Evolutionary conservation across 2,329 filamentous ascomycete species (phyloP).

Genomic region (Ophiostoma perfectum): DNA sequence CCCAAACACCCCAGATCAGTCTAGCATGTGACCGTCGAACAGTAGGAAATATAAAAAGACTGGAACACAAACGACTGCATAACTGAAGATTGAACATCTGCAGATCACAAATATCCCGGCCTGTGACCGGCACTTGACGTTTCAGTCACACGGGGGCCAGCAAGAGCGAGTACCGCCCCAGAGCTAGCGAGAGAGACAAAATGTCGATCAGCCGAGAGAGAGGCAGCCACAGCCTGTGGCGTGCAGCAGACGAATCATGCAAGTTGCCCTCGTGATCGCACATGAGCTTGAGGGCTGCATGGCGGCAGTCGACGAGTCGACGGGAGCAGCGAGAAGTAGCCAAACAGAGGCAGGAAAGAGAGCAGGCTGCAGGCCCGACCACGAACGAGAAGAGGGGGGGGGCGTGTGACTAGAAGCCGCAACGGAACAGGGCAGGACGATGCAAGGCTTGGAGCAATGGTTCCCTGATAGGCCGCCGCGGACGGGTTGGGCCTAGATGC

Average conservation of each 20-base stretch:
- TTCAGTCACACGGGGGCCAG: conserved; percentile 10
- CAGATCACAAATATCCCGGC: conserved; percentile 7
- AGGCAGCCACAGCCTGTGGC: neutral
- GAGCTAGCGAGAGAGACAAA: neutral
- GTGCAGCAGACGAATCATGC: conserved; percentile 8
- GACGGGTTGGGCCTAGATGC: conserved; percentile 20
- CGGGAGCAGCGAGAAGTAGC: neutral
- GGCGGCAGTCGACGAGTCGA: neutral
- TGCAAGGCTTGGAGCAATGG: conserved; percentile 22
- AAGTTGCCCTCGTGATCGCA: conserved; percentile 15
- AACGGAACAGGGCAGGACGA: neutral
- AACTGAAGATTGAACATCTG: neutral
- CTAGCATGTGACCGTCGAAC: neutral
- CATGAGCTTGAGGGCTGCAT: conserved; percentile 1
- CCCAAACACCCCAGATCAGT: neutral
- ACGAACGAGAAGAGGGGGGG: neutral
- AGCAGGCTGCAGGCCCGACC: neutral
- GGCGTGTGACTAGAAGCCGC: conserved; percentile 5
- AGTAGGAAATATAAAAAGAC: neutral
- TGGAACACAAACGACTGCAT: too few species aligned
- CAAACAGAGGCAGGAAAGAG: neutral
- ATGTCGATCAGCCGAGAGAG: conserved; percentile 14
- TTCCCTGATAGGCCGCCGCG: conserved; percentile 16
- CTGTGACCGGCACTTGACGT: conserved; percentile 23
- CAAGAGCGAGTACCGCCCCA: neutral